Conservation (phyloP, 2,329 filamentous ascomycete genomes). For the Dothideomycetes sp. region DNA sequence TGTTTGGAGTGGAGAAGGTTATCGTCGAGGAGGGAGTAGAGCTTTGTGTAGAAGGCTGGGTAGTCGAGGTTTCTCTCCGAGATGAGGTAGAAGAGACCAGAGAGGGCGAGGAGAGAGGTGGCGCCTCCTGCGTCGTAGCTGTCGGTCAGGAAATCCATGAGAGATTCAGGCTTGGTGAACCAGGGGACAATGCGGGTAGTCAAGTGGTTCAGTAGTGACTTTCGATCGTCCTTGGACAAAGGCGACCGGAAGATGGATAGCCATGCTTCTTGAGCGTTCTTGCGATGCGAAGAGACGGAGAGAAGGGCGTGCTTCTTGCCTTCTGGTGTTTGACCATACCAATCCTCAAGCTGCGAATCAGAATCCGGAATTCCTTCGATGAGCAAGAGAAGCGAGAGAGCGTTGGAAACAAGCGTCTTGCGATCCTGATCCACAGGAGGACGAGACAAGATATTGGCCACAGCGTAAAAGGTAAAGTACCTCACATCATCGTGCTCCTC, state of each 20-base stretch:
- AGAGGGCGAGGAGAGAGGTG: constrained; percentile 77
- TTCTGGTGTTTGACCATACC: constrained; percentile 56
- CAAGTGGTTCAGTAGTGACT: constrained; percentile 66
- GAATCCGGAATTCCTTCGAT: constrained; percentile 64
- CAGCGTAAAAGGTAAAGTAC: constrained; percentile 67
- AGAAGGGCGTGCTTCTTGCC: constrained; percentile 59
- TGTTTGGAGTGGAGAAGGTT: constrained; percentile 88
- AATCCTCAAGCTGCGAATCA: constrained; percentile 57
- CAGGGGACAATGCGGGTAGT: constrained; percentile 74
- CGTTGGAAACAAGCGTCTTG: constrained; percentile 44
- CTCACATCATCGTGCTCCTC: constrained; percentile 76
- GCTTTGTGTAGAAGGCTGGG: constrained; percentile 77
- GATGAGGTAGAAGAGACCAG: constrained; percentile 91
- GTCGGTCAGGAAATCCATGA: constrained; percentile 96
- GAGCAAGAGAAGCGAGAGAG: constrained; percentile 53
- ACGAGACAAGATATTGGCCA: constrained; percentile 36
- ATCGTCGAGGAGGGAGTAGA: constrained; percentile 84
- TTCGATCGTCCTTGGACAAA: constrained; percentile 65
- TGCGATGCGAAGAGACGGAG: constrained; percentile 63
- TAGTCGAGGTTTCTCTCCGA: constrained; percentile 92
- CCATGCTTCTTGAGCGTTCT: constrained; percentile 79
- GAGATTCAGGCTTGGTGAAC: constrained; percentile 77
- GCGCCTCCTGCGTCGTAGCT: constrained; percentile 82
- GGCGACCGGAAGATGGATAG: constrained; percentile 61
- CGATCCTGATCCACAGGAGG: constrained; percentile 16